Conservation (phyloP, 2,329 filamentous ascomycete genomes). For the Lecanoromycetidae sp. region DNA sequence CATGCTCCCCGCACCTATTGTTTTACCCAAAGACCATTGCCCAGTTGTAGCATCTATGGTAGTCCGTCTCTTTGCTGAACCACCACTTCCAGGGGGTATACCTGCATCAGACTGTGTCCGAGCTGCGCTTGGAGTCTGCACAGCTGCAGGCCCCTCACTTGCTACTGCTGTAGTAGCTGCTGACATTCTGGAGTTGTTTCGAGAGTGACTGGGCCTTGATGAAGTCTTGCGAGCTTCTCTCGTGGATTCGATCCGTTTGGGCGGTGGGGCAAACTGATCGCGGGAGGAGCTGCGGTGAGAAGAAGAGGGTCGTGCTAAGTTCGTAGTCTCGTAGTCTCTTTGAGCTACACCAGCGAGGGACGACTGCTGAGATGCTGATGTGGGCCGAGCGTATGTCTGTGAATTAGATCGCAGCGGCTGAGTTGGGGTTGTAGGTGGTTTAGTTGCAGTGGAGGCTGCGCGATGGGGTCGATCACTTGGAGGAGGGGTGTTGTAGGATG, state of each 20-base stretch:
- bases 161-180: conserved; percentile 38
- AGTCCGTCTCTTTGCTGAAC: conserved; percentile 43
- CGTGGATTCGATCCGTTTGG: conserved; percentile 44
- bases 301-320: conserved; percentile 46
- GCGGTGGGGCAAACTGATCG: conserved; percentile 40
- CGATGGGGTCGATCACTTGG: conserved; percentile 34
- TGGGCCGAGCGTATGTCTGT: conserved; percentile 24
- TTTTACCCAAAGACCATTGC: conserved; percentile 92
- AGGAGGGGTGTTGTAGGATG: conserved; percentile 29
- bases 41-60: conserved; percentile 83
- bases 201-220: conserved; percentile 30
- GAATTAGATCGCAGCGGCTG: conserved; percentile 28
- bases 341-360: conserved; percentile 44
- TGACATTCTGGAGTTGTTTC: conserved; percentile 34
- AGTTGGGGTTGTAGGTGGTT: conserved; percentile 29
- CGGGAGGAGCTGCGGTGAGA: conserved; percentile 53
- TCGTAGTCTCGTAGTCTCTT: conserved; percentile 62
- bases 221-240: conserved; percentile 34
- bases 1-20: conserved; percentile 95
- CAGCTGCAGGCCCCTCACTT: conserved; percentile 42
- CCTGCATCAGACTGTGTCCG: conserved; percentile 24
- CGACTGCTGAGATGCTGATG: conserved; percentile 30
- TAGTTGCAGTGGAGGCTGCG: conserved; percentile 34
- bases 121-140: conserved; percentile 35
- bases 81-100: conserved; percentile 36